Percentiles rank a stretch among this genome's conserved stretches.
Evolutionary conservation across 306 rosid genomes (phyloP).

Genomic region (Gastrolobium bilobum): DNA sequence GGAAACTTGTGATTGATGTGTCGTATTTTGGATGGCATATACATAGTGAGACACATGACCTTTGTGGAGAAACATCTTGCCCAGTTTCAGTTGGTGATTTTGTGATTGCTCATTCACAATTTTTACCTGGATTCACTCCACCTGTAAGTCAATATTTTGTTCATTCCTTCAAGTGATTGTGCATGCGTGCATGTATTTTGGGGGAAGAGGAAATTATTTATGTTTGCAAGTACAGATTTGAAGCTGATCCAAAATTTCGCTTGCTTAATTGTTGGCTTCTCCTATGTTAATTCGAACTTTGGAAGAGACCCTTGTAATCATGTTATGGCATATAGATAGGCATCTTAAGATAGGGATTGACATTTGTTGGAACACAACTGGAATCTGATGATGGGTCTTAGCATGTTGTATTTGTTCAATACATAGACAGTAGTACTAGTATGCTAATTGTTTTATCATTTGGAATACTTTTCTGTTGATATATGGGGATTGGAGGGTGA

Average conservation of each 20-base stretch:
- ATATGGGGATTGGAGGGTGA: conserved; percentile 15
- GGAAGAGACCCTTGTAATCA: conserved; percentile 7
- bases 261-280: conserved; percentile 23
- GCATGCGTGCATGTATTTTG: not conserved
- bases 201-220: conserved; percentile 7
- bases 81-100: conserved; percentile 83
- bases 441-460: conserved; percentile 4
- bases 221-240: conserved; percentile 20
- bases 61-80: conserved; percentile 85
- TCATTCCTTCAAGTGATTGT: conserved; percentile 11
- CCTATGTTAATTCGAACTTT: not conserved
- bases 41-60: conserved; percentile 83
- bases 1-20: conserved; percentile 80
- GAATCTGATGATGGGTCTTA: conserved; percentile 12
- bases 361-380: conserved; percentile 3
- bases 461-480: conserved; percentile 6
- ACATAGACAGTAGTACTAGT: conserved; percentile 11
- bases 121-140: conserved; percentile 79
- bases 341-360: conserved; percentile 29
- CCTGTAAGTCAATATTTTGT: conserved; percentile 74
- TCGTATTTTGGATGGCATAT: conserved; percentile 85
- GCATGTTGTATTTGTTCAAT: not conserved
- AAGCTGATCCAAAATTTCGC: not conserved
- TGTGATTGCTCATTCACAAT: conserved; percentile 79
- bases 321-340: conserved; percentile 21